These are phyloP conservation scores for Heimioporus sp. DNA, from an alignment of 768 basidiomycete genomes.

Conservation along the genomic window DNA sequence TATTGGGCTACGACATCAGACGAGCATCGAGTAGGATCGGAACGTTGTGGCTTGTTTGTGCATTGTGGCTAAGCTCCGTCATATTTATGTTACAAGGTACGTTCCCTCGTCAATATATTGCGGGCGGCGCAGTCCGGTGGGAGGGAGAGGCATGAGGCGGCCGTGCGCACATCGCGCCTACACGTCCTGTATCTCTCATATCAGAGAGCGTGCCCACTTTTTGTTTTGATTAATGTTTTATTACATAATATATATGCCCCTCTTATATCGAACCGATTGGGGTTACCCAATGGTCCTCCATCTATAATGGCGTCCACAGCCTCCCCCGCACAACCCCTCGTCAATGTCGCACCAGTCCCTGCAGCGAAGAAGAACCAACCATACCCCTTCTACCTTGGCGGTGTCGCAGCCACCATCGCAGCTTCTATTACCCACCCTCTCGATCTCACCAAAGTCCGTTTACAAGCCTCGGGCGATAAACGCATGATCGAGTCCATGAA, in stretches of 20 bases:
- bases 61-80: neutral
- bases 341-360: constrained; percentile 6
- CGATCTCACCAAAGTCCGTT: constrained; percentile 87
- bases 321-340: constrained; percentile 4
- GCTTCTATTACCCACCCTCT: constrained; percentile 88
- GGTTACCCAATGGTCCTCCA: no score
- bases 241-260: constrained; percentile 16
- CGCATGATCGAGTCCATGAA: constrained; percentile 80
- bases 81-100: neutral
- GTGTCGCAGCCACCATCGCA: constrained; percentile 83
- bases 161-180: neutral
- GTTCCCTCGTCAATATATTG: neutral
- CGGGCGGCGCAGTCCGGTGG: neutral
- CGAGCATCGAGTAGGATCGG: neutral
- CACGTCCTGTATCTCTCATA: no score
- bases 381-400: constrained; percentile 86
- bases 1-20: constrained; percentile 15
- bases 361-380: constrained; percentile 53
- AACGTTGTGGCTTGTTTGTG: constrained; percentile 10
- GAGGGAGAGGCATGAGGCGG: neutral
- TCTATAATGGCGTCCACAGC: constrained; percentile 17
- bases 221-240: neutral
- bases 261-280: neutral
- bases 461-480: constrained; percentile 92
- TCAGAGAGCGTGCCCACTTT: no score